Base-by-base conservation (phyloP, 176 grass and related monocot genomes). In the Eleusine indica region DNA sequence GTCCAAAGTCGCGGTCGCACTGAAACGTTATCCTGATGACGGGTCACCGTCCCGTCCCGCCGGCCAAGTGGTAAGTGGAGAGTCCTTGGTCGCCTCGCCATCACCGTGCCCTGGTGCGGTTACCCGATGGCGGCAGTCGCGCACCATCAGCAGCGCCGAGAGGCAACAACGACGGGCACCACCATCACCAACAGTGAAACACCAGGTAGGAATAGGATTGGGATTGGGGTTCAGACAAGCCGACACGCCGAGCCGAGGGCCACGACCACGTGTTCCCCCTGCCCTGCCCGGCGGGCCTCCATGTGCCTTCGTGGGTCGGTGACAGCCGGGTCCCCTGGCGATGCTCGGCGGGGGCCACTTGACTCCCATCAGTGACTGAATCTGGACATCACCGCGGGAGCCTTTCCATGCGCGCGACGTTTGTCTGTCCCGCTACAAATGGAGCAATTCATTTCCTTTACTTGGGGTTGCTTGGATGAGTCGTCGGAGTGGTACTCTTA, bases 71-170 rank as follows among this genome's bases (percentile, higher is more conserved):
- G 51, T 25, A 25, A 25, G 32, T 19, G 5, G 56, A 12, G 12
- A 10, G 12, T 13, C 35, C n/a, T 40, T 9, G 70, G 14, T 56
- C 56, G 76, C 71, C 71, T 21, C 46, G 73, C 70, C 43, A 35
- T 35, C 32, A 35, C 32, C 32, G 32, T 35, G 32, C 32, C 32
- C 32, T 5, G 9, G 47, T 35, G 62, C 22, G 71, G 42, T 64
- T 44, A 62, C 68, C 38, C 67, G 79, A 60, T 68, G 81, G 17
- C 57, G 66, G 57, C 70, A 35, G 32, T 35, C 32, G 22, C 40
- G 68, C 56, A 21, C 70, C 57, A 60, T 60, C 57, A 8, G 0
- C 53, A 61, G 19, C 53, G 11, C 38, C 4, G 4, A 2, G 22
- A 29, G 28, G 63, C 18, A 58, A 58, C 38, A 56, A 19, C 38